Percentiles rank a stretch among this genome's conserved stretches.
Conservation (phyloP, 805 yeast species). For the Candida montana region DNA sequence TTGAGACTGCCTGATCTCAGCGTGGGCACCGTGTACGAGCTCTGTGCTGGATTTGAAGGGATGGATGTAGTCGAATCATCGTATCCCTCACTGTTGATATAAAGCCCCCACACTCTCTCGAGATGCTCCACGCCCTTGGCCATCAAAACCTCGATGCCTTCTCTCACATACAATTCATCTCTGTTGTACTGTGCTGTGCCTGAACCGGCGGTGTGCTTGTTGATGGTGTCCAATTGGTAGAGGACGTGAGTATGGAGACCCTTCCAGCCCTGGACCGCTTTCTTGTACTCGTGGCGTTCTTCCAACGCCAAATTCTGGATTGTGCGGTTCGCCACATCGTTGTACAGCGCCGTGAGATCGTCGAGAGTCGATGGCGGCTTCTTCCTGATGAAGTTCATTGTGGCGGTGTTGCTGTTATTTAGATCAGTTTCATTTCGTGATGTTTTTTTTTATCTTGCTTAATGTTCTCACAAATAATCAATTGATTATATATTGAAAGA, state of each 20-base stretch:
- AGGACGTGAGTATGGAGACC: slow-evolving; percentile 57
- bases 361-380: slow-evolving; percentile 57
- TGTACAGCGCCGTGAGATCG: slow-evolving; percentile 54
- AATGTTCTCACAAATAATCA: too few species aligned
- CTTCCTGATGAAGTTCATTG: slow-evolving; percentile 49
- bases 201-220: slow-evolving; percentile 33
- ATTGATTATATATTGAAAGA: too few species aligned
- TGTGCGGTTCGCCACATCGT: slow-evolving; percentile 55
- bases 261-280: slow-evolving; percentile 70
- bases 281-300: slow-evolving; percentile 44
- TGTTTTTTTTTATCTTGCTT: too few species aligned
- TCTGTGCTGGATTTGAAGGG: background rate
- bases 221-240: slow-evolving; percentile 48
- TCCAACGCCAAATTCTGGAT: slow-evolving; percentile 54
- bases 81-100: slow-evolving; percentile 7
- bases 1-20: slow-evolving; percentile 21
- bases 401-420: background rate
- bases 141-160: slow-evolving; percentile 22
- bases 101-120: slow-evolving; percentile 29
- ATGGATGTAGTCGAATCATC: background rate
- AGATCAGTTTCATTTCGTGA: too few species aligned
- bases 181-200: slow-evolving; percentile 32
- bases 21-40: slow-evolving; percentile 18
- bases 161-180: slow-evolving; percentile 39
- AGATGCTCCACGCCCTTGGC: slow-evolving; percentile 31